Conservation (phyloP, 768 basidiomycete species). For the Mycena kentingensis region DNA sequence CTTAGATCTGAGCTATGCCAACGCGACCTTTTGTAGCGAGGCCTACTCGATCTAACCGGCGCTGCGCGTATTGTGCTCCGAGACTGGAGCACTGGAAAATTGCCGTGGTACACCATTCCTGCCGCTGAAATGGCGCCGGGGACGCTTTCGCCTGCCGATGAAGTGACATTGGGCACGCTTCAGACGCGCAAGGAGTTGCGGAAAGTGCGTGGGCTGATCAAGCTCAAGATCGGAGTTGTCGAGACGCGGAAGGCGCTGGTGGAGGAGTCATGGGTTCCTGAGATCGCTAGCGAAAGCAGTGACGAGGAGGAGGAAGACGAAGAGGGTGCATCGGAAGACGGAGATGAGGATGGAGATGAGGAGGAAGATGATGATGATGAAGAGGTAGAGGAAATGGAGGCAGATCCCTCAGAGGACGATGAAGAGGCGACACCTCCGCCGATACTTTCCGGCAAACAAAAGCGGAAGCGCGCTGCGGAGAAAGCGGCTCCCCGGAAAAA, state of each 20-base stretch:
- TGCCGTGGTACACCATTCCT: conserved; percentile 73
- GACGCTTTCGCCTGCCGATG: conserved; percentile 49
- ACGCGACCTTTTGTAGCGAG: conserved; percentile 50
- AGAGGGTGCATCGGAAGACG: conserved; percentile 36
- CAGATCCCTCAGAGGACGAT: conserved; percentile 43
- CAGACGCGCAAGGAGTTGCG: conserved; percentile 69
- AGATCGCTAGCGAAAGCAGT: conserved; percentile 38
- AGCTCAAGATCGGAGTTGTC: conserved; percentile 37
- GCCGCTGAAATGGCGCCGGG: conserved; percentile 28
- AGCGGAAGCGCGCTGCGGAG: conserved; percentile 45
- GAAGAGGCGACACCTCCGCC: conserved; percentile 36
- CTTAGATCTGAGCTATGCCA: conserved; percentile 8
- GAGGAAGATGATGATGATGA: conserved; percentile 43
- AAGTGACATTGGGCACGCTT: conserved; percentile 48
- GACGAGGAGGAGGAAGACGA: conserved; percentile 35
- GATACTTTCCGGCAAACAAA: conserved; percentile 42
- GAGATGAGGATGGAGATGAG: conserved; percentile 40
- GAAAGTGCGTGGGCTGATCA: conserved; percentile 61
- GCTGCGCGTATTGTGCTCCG: conserved; percentile 80
- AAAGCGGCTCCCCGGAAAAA: conserved; percentile 45
- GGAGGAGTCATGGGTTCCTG: conserved; percentile 44
- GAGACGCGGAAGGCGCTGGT: conserved; percentile 42
- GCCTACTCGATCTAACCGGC: conserved; percentile 67
- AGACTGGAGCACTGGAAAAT: conserved; percentile 79
- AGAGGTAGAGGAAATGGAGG: conserved; percentile 34